Evolutionary conservation across 2,329 filamentous ascomycete genomes (phyloP).

Genomic region (Aureobasidium sp.): DNA sequence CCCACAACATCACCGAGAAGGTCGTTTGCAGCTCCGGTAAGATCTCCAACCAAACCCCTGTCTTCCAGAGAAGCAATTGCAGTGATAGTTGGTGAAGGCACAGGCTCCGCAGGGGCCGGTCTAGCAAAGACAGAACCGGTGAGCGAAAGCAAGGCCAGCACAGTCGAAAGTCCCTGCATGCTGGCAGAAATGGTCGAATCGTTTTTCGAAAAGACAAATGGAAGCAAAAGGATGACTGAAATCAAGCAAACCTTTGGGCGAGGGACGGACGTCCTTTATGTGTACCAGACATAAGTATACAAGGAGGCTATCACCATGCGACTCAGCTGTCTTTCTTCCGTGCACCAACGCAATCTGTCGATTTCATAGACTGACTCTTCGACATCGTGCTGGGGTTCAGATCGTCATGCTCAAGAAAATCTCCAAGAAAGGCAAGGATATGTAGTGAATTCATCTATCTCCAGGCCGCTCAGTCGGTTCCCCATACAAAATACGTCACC

Average conservation of each 20-base stretch:
- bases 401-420: background rate
- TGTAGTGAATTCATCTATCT: background rate
- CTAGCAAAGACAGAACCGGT: slow-evolving; percentile 1
- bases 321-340: background rate
- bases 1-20: background rate
- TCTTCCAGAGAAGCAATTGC: slow-evolving; percentile 9
- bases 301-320: background rate
- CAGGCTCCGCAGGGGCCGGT: slow-evolving; percentile 11
- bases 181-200: background rate
- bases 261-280: background rate
- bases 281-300: background rate
- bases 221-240: background rate
- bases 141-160: slow-evolving; percentile 3
- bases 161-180: background rate
- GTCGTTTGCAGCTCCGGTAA: background rate
- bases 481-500: background rate
- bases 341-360: background rate
- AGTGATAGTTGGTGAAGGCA: background rate
- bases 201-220: background rate
- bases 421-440: background rate
- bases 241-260: background rate
- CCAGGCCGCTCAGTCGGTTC: background rate
- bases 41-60: slow-evolving; percentile 12
- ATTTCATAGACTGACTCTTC: background rate
- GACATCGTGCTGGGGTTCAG: background rate